A percentile compares a stretch with the other conserved stretches of the same genome.
Conservation (phyloP, 2,329 filamentous ascomycete genomes). For the Kalaharituber pfeilii region DNA sequence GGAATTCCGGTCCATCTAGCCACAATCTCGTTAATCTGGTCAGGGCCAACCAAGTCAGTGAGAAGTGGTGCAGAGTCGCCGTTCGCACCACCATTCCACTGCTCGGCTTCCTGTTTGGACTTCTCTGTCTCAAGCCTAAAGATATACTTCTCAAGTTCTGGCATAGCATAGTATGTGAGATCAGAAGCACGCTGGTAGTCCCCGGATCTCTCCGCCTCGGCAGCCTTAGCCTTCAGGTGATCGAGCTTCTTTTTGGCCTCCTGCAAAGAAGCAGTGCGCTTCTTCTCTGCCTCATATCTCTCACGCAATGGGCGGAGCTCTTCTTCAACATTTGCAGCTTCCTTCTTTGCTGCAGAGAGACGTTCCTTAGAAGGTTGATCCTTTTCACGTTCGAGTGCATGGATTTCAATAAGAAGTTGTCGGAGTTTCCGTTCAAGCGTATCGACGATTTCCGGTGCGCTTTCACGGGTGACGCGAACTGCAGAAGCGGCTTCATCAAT, state of each 20-base stretch:
- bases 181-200: conserved; percentile 81
- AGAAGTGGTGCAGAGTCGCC: conserved; percentile 47
- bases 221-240: conserved; percentile 72
- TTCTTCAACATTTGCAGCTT: conserved; percentile 86
- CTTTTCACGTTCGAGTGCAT: conserved; percentile 81
- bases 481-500: conserved; percentile 93
- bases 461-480: conserved; percentile 89
- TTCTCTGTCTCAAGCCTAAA: conserved; percentile 66
- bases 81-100: conserved; percentile 39
- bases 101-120: conserved; percentile 54
- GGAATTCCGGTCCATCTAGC: conserved; percentile 96
- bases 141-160: conserved; percentile 71
- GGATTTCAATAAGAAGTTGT: conserved; percentile 93
- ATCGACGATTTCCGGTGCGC: conserved; percentile 88
- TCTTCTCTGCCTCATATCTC: conserved; percentile 89
- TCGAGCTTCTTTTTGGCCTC: conserved; percentile 92
- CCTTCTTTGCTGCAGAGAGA: conserved; percentile 65
- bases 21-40: conserved; percentile 98
- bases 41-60: conserved; percentile 83
- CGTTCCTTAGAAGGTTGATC: conserved; percentile 80
- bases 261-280: conserved; percentile 78
- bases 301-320: conserved; percentile 80
- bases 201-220: conserved; percentile 75
- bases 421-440: conserved; percentile 77
- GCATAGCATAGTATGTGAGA: conserved; percentile 92